Evolutionary conservation across 371 early-diverging fungal species (phyloP).

Genomic region (Zopfochytrium polystomum): DNA sequence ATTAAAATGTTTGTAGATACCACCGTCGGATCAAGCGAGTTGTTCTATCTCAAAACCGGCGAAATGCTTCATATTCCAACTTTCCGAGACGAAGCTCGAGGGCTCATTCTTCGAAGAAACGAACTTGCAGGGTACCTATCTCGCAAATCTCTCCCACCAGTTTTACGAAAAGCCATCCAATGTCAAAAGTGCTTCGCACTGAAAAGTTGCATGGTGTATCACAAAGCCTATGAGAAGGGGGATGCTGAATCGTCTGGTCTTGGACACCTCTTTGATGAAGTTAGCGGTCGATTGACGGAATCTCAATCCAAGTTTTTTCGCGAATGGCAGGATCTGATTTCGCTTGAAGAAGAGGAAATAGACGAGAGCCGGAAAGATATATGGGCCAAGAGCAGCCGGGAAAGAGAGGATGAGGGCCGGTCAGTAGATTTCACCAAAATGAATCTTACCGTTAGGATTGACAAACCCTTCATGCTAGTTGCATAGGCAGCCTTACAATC

Average conservation of each 20-base stretch:
- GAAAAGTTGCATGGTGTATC: constrained; percentile 66
- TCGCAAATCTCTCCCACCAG: constrained; percentile 56
- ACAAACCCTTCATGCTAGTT: background rate
- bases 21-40: constrained; percentile 62
- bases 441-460: constrained; percentile 11
- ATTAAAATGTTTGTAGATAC: constrained; percentile 46
- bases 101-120: constrained; percentile 74
- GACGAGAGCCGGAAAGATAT: constrained; percentile 68
- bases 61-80: constrained; percentile 63
- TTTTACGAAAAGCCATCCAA: constrained; percentile 59
- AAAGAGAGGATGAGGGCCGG: constrained; percentile 43
- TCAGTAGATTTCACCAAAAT: constrained; percentile 15
- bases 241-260: constrained; percentile 53
- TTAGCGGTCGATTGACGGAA: constrained; percentile 58
- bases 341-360: constrained; percentile 75
- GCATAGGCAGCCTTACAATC: background rate
- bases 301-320: constrained; percentile 64
- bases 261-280: constrained; percentile 58
- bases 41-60: constrained; percentile 71
- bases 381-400: constrained; percentile 65
- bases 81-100: constrained; percentile 62
- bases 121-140: constrained; percentile 52
- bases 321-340: constrained; percentile 75
- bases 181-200: constrained; percentile 71
- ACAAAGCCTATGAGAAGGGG: constrained; percentile 73